Evolutionary conservation across 257 asterid species (phyloP), one percentile per base, ranked within the genome.

Genomic region (Solanum raphanifolium): DNA sequence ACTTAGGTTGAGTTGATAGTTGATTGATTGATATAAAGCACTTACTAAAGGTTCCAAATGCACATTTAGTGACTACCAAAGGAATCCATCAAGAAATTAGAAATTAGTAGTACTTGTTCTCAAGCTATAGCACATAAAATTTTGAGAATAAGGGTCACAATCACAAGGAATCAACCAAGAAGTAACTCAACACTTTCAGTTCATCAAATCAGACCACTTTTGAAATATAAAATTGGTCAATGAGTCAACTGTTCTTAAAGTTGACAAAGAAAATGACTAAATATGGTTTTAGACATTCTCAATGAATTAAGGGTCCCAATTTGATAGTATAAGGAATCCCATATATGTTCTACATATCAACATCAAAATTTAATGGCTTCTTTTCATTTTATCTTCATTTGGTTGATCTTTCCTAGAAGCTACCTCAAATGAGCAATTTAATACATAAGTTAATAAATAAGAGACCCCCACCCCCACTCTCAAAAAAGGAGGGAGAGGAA

Each of bases 161-260:
- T 13, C 85, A 36, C 32, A 75, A 21, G 76, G 84, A 86, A 72
- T 21, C 29, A 86, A 32, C 35, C 86, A 46, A 48, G 85, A 81
- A 29, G 86, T 46, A 66, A 76, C 78, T 73, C 65, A 66, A 15
- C 15, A 29, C 84, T 65, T 27, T 9, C 34, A 83, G 25, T 18
- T 66, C 58, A 27, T 43, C 21, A 81, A 81, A 81, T 81, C 68
- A 81, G 13, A 81, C 68, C 29, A 46, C 34, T 38, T 69, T 58
- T 5, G 65, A 10, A 31, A 23, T 20, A 71, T 39, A 20, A 60
- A 87, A 36, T 18, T n/a, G 69, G 90, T 88, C 90, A 89, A 88
- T 43, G 89, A 41, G 86, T 41, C 90, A 88, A 92, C 88, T 36
- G 41, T 73, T 52, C 48, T 83, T 85, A n/a, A 46, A 46, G 38